These are phyloP conservation scores for Diaporthe humulicola DNA, from an alignment of 2,329 filamentous ascomycete genomes.

Conservation along the genomic window DNA sequence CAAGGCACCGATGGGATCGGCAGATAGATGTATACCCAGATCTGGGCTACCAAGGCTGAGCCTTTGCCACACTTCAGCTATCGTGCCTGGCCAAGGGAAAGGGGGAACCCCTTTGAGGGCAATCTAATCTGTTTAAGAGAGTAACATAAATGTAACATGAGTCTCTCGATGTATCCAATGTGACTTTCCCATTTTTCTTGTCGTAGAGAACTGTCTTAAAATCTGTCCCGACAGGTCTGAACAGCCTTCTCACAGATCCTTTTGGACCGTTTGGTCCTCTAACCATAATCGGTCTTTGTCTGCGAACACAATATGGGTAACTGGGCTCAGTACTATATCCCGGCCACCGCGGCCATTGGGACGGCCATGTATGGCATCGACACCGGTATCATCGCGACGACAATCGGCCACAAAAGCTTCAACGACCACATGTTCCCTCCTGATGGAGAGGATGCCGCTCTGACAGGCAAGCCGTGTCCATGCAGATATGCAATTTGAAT, in stretches of 20 bases:
- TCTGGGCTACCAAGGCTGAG: constrained; percentile 10
- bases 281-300: too few species aligned
- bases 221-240: not conserved
- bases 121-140: not conserved
- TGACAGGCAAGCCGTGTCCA: constrained; percentile 39
- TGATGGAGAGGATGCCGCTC: constrained; percentile 44
- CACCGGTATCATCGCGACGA: constrained; percentile 50
- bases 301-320: not conserved
- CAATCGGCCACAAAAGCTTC: constrained; percentile 49
- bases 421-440: constrained; percentile 50
- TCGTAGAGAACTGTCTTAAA: too few species aligned
- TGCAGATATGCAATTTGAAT: not conserved
- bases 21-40: not conserved
- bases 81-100: not conserved
- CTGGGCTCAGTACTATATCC: constrained; percentile 23
- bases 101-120: not conserved
- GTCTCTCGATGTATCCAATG: not conserved
- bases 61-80: not conserved
- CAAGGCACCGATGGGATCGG: constrained; percentile 13
- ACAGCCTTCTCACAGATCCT: not conserved
- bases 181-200: not conserved
- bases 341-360: constrained; percentile 25
- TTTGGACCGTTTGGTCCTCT: not conserved
- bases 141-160: constrained; percentile 3
- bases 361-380: constrained; percentile 39